Evolutionary conservation across 2,329 filamentous ascomycete species (phyloP), one percentile per base, ranked within the genome.

Genomic region (Colletotrichum agaves): DNA sequence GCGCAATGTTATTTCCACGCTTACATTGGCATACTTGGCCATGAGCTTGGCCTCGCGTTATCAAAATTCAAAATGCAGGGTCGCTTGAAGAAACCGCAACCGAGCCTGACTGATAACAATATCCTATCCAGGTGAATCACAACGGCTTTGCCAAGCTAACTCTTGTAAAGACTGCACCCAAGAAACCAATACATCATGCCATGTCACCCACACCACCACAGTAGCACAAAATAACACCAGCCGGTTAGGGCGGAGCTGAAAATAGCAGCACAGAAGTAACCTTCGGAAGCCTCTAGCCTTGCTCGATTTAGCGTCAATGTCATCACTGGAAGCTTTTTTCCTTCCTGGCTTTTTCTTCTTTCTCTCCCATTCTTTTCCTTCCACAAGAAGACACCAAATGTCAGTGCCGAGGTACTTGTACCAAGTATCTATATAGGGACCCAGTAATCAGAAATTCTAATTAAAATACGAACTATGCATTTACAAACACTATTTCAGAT

Each of bases 71-170:
- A 10, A 47, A 23, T 43, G 63, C 63, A 67, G 60, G 37, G 39
- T 58, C 46, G 37, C 37, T 27, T 63, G 31, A 46, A 67, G 46
- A 63, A 46, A 6, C 0, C 23, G 31, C 15, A 17, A 33, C 31
- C 46, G 31, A 19, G 8, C 19, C 43, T 17, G 43, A 39, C 43
- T 47, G 56, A 59, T 59, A 59, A 17, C 41, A 66, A 21, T 66
- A 41, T 63, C 41, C 61, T 46, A 58, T 37, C 37, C 44, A 43
- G 43, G 41, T 50, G 21, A 47, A 59, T 49, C 52, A 43, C 46
- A 67, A 67, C 64, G 52, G 64, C 58, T n/a, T 63, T 59, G 61
- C 64, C 64, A 67, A 67, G 64, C 57, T 49, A 31, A 31, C 19
- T 31, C 8, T 27, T 15, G 21, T 7, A 41, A 41, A 44, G 41